phyloP scores from a whole-genome alignment of 768 basidiomycete genomes.

The Sutorius australiensis region DNA sequence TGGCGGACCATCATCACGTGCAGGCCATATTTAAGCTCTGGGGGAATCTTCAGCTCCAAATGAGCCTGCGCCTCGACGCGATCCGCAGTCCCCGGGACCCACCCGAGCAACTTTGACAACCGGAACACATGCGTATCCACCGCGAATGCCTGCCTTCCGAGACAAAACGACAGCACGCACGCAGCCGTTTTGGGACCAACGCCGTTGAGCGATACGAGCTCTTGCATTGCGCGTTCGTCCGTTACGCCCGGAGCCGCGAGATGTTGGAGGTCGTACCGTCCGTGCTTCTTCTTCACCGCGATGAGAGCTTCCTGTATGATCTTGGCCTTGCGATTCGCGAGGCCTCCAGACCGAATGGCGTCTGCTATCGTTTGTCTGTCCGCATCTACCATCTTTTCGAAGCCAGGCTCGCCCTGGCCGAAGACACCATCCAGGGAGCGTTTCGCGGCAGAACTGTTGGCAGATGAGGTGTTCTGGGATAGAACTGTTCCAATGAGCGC shows the following conservation, averaged over 20 bases:
- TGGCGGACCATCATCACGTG: constrained; percentile 60
- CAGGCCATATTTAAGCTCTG: constrained; percentile 51
- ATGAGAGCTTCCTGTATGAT: constrained; percentile 48
- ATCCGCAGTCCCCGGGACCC: constrained; percentile 43
- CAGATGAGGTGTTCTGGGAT: constrained; percentile 54
- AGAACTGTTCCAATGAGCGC: constrained; percentile 56
- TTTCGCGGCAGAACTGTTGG: constrained; percentile 51
- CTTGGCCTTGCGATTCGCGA: constrained; percentile 57
- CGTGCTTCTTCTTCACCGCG: constrained; percentile 44
- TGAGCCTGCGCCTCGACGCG: constrained; percentile 54
- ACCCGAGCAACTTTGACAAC: constrained; percentile 42
- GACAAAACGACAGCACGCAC: constrained; percentile 57
- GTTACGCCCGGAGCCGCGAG: constrained; percentile 33
- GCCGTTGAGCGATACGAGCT: constrained; percentile 52
- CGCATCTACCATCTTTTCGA: constrained; percentile 45
- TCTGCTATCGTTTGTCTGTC: constrained; percentile 41
- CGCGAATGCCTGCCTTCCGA: constrained; percentile 57
- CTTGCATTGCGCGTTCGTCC: constrained; percentile 53
- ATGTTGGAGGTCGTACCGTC: constrained; percentile 56
- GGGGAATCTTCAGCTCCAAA: constrained; percentile 48
- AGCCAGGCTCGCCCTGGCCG: constrained; percentile 43
- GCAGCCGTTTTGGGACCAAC: constrained; percentile 65
- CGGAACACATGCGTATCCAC: constrained; percentile 65
- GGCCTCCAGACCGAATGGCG: constrained; percentile 50
- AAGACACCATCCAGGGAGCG: constrained; percentile 43